Conservation (phyloP, 2,329 filamentous ascomycete species). For the Fusarium staphyleae region DNA sequence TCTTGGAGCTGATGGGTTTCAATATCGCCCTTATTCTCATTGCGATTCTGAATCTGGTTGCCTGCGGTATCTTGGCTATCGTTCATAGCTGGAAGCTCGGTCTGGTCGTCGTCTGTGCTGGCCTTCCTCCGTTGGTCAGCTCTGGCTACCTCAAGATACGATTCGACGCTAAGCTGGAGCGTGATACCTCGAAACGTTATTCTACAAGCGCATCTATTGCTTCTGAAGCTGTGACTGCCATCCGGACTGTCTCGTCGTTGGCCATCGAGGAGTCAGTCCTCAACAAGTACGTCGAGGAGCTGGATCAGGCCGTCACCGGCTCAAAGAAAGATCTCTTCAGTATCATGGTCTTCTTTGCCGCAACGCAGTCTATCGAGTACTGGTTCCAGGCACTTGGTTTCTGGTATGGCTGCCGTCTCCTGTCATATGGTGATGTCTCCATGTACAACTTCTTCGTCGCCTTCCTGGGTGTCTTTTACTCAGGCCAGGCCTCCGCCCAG, state of each 20-base stretch:
- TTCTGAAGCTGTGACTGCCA: constrained; percentile 51
- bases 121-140: constrained; percentile 47
- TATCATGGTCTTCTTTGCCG: constrained; percentile 48
- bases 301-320: constrained; percentile 42
- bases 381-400: constrained; percentile 52
- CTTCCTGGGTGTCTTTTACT: constrained; percentile 59
- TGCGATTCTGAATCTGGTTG: constrained; percentile 47
- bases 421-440: constrained; percentile 54
- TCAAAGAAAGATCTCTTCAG: constrained; percentile 44
- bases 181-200: constrained; percentile 45
- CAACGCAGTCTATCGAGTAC: constrained; percentile 49
- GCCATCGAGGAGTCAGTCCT: constrained; percentile 50
- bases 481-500: constrained; percentile 50
- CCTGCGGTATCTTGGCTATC: constrained; percentile 53
- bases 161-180: constrained; percentile 51
- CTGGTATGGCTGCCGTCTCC: constrained; percentile 50
- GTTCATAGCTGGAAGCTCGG: constrained; percentile 57
- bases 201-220: constrained; percentile 52
- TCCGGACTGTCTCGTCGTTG: constrained; percentile 52
- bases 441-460: constrained; percentile 61
- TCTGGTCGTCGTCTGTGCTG: constrained; percentile 55
- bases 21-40: constrained; percentile 52
- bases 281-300: constrained; percentile 42
- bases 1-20: constrained; percentile 54
- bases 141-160: constrained; percentile 51